Percentiles rank a stretch among this genome's conserved stretches.
phyloP scores from a whole-genome alignment of 768 basidiomycete species.

The Boletus subcaerulescens region DNA sequence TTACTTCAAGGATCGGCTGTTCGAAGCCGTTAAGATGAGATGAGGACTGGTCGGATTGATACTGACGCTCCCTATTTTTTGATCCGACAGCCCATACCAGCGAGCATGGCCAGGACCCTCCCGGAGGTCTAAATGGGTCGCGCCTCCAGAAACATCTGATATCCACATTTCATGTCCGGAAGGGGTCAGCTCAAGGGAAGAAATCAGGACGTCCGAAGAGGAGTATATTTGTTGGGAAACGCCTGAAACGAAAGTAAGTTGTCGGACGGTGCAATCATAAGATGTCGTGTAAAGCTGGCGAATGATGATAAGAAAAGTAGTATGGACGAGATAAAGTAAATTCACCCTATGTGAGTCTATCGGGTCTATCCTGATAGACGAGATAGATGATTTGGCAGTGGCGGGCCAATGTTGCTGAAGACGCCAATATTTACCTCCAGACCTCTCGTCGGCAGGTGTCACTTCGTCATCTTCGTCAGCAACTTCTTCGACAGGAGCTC shows the following conservation, averaged over 20 bases:
- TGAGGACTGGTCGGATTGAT: slow-evolving; percentile 69
- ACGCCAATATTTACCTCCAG: slow-evolving; percentile 77
- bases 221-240: slow-evolving; percentile 68
- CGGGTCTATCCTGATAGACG: slow-evolving; percentile 74
- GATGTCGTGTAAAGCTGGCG: slow-evolving; percentile 73
- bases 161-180: slow-evolving; percentile 82
- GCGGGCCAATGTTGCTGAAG: slow-evolving; percentile 85
- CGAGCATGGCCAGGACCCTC: slow-evolving; percentile 51
- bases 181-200: slow-evolving; percentile 66
- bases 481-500: slow-evolving; percentile 62
- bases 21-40: slow-evolving; percentile 73
- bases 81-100: slow-evolving; percentile 63
- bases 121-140: slow-evolving; percentile 75
- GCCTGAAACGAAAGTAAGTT: slow-evolving; percentile 68
- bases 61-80: slow-evolving; percentile 78
- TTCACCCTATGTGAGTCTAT: slow-evolving; percentile 69
- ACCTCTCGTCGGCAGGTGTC: slow-evolving; percentile 36
- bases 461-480: slow-evolving; percentile 62
- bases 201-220: slow-evolving; percentile 55
- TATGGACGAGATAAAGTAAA: not conserved
- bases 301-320: not conserved
- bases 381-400: slow-evolving; percentile 75
- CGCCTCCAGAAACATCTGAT: slow-evolving; percentile 67
- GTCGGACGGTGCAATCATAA: slow-evolving; percentile 78
- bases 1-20: slow-evolving; percentile 68